Base-by-base conservation (phyloP, 768 basidiomycete genomes). In the Boletus edulis region DNA sequence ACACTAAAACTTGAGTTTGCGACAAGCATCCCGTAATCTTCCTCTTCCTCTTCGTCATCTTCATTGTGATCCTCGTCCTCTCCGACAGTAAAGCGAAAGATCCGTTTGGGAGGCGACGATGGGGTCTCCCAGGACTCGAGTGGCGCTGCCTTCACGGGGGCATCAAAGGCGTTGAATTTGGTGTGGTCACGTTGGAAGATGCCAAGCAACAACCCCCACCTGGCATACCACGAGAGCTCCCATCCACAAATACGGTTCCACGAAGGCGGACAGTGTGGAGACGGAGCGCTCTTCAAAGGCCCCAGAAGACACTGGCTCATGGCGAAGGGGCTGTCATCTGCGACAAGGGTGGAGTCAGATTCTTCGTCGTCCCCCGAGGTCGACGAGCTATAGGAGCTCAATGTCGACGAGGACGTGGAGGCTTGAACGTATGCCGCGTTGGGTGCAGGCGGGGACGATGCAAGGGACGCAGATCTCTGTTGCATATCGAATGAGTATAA, bases 401-500 rank as follows among this genome's bases (percentile, higher is more conserved):
- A 29, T 17, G 56, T 59, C 20, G 68, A 65, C 1, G 53, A 60
- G 14, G 67, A 63, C 18, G 14, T n/a, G 43, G 67, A 65, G 13
- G 52, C 29, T 40, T 45, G 48, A 14, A 57, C 13, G 8, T 31
- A 40, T 3, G 31, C 1, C 22, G 27, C 65, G 59, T 42, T 41
- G n/a, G 63, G 58, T n/a, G 62, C 60, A 45, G 67, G 50, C 46
- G 48, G 37, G 37, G 39, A 41, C 15, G 37, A 29, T 47, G 18
- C 22, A 29, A 40, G 29, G 17, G 46, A 41, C 14, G 45, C 20
- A 38, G 50, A 45, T 40, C 58, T 51, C 20, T 76, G 67, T 43
- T 81, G 79, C 62, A 89, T 66, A 57, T 85, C 82, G 57, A 78
- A 78, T 68, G 84, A 76, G 74, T 82, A 88, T n/a, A 87, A 60